These are phyloP conservation scores for Aspergillus sp. DNA, from an alignment of 2,329 filamentous ascomycete species.

Conservation along the genomic window DNA sequence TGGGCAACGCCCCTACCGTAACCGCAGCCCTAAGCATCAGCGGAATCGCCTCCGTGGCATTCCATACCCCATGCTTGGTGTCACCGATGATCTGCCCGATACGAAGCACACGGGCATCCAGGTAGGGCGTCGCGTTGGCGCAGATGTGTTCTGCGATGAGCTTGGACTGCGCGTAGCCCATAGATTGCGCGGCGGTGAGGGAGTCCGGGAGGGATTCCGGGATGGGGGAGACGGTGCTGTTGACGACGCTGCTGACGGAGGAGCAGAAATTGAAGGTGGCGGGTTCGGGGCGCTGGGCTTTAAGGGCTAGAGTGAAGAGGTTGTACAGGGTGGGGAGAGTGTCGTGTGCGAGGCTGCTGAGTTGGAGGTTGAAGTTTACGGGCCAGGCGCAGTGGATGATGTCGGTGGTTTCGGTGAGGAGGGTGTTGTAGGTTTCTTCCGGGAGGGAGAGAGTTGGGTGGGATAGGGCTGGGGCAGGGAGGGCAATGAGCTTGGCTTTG, in stretches of 20 bases:
- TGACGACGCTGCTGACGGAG: slow-evolving; percentile 49
- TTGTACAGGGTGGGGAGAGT: slow-evolving; percentile 55
- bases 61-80: slow-evolving; percentile 26
- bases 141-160: slow-evolving; percentile 38
- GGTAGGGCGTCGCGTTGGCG: slow-evolving; percentile 23
- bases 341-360: slow-evolving; percentile 58
- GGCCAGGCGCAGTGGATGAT: slow-evolving; percentile 67
- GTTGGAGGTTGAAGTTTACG: slow-evolving; percentile 63
- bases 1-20: slow-evolving; percentile 50
- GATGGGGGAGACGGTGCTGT: slow-evolving; percentile 29
- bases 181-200: slow-evolving; percentile 40
- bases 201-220: slow-evolving; percentile 38
- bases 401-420: slow-evolving; percentile 49
- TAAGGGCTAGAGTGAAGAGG: slow-evolving; percentile 42
- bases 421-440: slow-evolving; percentile 39
- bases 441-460: slow-evolving; percentile 53
- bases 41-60: slow-evolving; percentile 48
- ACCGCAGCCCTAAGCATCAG: slow-evolving; percentile 52
- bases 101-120: slow-evolving; percentile 30
- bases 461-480: slow-evolving; percentile 51
- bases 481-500: slow-evolving; percentile 47
- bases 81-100: slow-evolving; percentile 42
- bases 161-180: slow-evolving; percentile 49
- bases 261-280: slow-evolving; percentile 54
- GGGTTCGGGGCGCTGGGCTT: slow-evolving; percentile 30